phyloP scores from a whole-genome alignment of 2,329 filamentous ascomycete species.

The Fusarium protoensiforme region DNA sequence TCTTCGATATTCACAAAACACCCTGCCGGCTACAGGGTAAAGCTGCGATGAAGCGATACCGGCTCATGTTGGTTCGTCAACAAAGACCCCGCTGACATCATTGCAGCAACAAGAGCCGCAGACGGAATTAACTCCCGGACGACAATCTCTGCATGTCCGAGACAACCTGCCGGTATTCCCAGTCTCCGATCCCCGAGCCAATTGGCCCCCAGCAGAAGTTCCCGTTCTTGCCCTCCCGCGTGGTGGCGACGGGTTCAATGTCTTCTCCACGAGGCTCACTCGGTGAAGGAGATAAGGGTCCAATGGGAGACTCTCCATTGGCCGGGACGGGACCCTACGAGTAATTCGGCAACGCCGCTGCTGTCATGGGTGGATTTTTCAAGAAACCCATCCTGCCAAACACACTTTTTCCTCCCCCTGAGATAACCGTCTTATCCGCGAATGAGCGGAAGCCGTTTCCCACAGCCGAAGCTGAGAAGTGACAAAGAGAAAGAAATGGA shows the following conservation, averaged over 20 bases:
- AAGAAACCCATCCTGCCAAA: slow-evolving; percentile 13
- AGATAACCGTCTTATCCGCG: slow-evolving; percentile 13
- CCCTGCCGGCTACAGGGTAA: not conserved
- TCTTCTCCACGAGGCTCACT: not conserved
- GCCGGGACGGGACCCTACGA: slow-evolving; percentile 10
- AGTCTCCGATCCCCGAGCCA: not conserved
- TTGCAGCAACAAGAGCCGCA: not conserved
- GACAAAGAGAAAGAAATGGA: slow-evolving; percentile 11
- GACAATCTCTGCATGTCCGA: slow-evolving; percentile 12
- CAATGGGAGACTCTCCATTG: slow-evolving; percentile 9
- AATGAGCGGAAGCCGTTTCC: not conserved
- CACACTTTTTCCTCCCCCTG: slow-evolving; percentile 2
- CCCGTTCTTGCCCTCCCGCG: not conserved
- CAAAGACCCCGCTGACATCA: slow-evolving; percentile 6
- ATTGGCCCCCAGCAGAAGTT: slow-evolving; percentile 2
- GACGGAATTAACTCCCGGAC: not conserved
- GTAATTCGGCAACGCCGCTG: slow-evolving; percentile 25
- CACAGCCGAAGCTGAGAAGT: not conserved
- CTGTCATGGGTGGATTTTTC: slow-evolving; percentile 32
- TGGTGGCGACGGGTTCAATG: slow-evolving; percentile 22
- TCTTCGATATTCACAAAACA: not conserved
- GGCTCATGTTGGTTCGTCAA: not conserved
- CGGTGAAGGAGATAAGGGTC: not conserved
- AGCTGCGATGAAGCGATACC: not conserved
- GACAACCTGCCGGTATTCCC: slow-evolving; percentile 3